Evolutionary conservation across 306 rosid species (phyloP).

Genomic region (Carpinus fangiana): DNA sequence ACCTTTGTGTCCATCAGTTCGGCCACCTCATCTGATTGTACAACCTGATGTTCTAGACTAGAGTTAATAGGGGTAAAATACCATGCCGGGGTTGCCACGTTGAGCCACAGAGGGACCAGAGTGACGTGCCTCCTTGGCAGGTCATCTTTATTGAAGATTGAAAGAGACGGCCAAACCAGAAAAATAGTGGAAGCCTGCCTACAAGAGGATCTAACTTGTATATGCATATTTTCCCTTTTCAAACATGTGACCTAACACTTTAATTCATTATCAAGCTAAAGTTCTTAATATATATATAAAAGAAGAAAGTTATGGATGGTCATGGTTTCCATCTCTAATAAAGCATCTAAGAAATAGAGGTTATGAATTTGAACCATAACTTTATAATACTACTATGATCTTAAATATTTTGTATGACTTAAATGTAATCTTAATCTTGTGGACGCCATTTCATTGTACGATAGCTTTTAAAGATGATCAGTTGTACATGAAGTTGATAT

Average conservation of each 20-base stretch:
- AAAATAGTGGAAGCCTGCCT: not conserved
- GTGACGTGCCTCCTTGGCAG: conserved; percentile 26
- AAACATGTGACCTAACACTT: conserved; percentile 1
- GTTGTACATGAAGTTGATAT: too few species aligned
- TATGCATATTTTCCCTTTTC: not conserved
- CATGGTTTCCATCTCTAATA: too few species aligned
- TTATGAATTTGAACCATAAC: too few species aligned
- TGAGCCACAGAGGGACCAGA: conserved; percentile 17
- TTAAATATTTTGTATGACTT: too few species aligned
- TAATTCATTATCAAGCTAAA: not conserved
- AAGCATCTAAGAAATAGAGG: too few species aligned
- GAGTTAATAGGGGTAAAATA: not conserved
- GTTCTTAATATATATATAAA: too few species aligned
- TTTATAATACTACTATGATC: too few species aligned
- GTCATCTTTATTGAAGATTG: conserved; percentile 17
- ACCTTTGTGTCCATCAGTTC: conserved; percentile 1
- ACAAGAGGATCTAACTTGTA: not conserved
- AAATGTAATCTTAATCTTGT: too few species aligned
- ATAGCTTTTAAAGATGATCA: too few species aligned
- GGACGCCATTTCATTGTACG: too few species aligned
- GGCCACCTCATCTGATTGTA: conserved; percentile 14
- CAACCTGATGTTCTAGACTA: not conserved
- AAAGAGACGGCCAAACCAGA: conserved; percentile 31
- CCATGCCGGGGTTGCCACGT: conserved; percentile 20
- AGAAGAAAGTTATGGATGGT: too few species aligned